Conservation (phyloP, 345 rosid species). For the Excoecaria agallocha region DNA sequence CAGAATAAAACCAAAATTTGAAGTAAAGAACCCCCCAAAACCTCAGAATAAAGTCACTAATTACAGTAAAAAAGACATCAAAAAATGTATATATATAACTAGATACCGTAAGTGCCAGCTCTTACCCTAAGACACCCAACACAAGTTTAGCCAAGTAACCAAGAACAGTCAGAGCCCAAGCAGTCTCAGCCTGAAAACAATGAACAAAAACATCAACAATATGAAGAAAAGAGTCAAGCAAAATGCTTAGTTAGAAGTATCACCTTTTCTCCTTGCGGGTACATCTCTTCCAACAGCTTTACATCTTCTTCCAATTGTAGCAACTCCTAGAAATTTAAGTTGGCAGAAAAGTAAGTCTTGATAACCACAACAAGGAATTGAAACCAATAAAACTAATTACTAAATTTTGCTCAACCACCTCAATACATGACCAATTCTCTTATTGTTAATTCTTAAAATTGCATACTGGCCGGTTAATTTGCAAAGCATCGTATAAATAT, state of each 20-base stretch:
- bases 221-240: constrained; percentile 1
- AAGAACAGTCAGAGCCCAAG: constrained; percentile 96
- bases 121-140: constrained; percentile 85
- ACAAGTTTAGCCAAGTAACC: constrained; percentile 92
- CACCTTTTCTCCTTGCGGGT: constrained; percentile 99
- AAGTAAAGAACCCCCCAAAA: not conserved
- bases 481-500: not conserved
- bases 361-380: not conserved
- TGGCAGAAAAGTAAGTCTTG: constrained; percentile 16
- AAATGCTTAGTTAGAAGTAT: not conserved
- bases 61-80: not conserved
- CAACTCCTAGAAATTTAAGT: constrained; percentile 59
- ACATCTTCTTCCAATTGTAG: constrained; percentile 96
- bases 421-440: not conserved
- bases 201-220: constrained; percentile 14
- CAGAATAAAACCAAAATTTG: not conserved
- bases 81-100: too few species aligned
- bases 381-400: not conserved
- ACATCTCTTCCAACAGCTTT: constrained; percentile 91
- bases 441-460: not conserved
- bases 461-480: not conserved
- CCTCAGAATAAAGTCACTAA: not conserved
- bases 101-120: not conserved
- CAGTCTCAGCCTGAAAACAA: constrained; percentile 80
- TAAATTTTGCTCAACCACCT: not conserved